A percentile compares a stretch with the other conserved stretches of the same genome.
Conservation (phyloP, 176 grass and related monocot species). For the Zea mays region Zm-B73-REFERENCE-NAM-5.0 NC_050105.1:89212001-89212500, state of each 20-base stretch:
- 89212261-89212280: not conserved
- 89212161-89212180: not conserved
- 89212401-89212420: too few relatives aligned
- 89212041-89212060: not conserved
- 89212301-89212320: not conserved
- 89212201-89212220: not conserved
- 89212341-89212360: not conserved
- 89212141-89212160: not conserved
- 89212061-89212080: too few relatives aligned
- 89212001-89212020: not conserved
- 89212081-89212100: not conserved
- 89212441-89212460: too few relatives aligned
- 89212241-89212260: too few relatives aligned
- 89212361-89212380: not conserved
- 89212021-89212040: not conserved
- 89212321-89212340: not conserved
- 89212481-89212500: too few relatives aligned
- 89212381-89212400: not conserved
- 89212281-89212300: not conserved
- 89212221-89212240: too few relatives aligned
- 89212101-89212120: not conserved
- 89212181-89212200: not conserved
- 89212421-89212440: too few relatives aligned
- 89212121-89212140: not conserved
- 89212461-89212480: too few relatives aligned